phyloP scores from a whole-genome alignment of 2,329 filamentous ascomycete genomes.

The Penicillium sp. region DNA sequence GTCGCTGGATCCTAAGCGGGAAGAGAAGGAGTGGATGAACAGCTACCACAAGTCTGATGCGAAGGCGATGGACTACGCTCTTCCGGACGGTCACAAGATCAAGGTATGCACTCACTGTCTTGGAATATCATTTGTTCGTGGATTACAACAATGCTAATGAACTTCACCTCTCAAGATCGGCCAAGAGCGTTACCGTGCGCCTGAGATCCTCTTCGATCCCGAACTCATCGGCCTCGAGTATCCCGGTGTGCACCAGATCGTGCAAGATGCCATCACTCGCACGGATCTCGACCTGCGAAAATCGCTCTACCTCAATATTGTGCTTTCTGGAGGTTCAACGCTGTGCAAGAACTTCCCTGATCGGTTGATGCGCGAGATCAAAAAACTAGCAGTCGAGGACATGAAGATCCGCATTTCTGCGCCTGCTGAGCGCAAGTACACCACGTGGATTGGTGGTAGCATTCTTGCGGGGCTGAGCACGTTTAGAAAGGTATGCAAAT shows the following conservation, averaged over 20 bases:
- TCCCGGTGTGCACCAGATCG: constrained; percentile 94
- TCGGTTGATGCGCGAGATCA: constrained; percentile 84
- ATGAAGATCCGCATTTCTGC: constrained; percentile 99
- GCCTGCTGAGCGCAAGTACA: constrained; percentile 95
- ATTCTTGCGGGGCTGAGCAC: constrained; percentile 96
- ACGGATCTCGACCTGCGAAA: constrained; percentile 96
- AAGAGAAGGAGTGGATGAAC: constrained; percentile 91
- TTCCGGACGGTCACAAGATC: constrained; percentile 91
- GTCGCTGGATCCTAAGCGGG: constrained; percentile 81
- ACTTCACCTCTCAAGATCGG: constrained; percentile 62
- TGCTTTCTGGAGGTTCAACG: constrained; percentile 92
- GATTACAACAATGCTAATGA: neutral
- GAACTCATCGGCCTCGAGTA: constrained; percentile 97
- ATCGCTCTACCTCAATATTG: constrained; percentile 91
- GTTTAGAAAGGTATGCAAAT: constrained; percentile 79
- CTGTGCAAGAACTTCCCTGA: constrained; percentile 97
- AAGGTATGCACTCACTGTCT: constrained; percentile 58
- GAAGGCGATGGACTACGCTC: constrained; percentile 79
- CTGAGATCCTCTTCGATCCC: constrained; percentile 96
- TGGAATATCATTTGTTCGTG: neutral
- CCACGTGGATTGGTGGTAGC: constrained; percentile 97
- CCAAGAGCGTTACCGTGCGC: constrained; percentile 88
- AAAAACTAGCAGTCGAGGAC: constrained; percentile 91
- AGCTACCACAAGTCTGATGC: constrained; percentile 69
- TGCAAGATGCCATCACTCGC: constrained; percentile 91